Evolutionary conservation across 805 yeast genomes (phyloP).

Genomic region (Candida sithepensis): DNA sequence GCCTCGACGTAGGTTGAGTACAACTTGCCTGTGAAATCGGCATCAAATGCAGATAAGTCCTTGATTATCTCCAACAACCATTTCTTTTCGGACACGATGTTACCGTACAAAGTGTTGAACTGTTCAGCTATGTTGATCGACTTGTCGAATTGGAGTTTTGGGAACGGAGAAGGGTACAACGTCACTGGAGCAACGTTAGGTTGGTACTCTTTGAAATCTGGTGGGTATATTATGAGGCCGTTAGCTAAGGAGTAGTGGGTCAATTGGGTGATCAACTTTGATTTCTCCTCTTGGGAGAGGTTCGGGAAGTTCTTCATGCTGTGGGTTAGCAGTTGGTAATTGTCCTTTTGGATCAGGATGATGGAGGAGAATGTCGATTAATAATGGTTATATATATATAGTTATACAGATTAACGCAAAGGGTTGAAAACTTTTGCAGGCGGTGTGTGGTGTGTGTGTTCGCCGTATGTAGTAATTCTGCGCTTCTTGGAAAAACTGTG

Average conservation of each 20-base stretch:
- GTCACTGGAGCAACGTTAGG: slow-evolving; percentile 84
- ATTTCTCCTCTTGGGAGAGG: slow-evolving; percentile 6
- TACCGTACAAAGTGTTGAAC: slow-evolving; percentile 74
- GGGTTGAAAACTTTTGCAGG: too few relatives aligned
- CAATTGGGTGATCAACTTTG: slow-evolving; percentile 26
- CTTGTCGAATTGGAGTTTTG: slow-evolving; percentile 57
- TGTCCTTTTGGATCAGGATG: too few relatives aligned
- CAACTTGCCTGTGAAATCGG: slow-evolving; percentile 78
- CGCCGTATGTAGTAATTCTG: too few relatives aligned
- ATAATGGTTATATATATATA: too few relatives aligned
- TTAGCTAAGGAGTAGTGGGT: slow-evolving; percentile 76
- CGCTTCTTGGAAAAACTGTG: too few relatives aligned
- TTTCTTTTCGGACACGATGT: slow-evolving; percentile 50
- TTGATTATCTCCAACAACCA: slow-evolving; percentile 63
- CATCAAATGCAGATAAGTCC: slow-evolving; percentile 55
- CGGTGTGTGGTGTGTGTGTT: too few relatives aligned
- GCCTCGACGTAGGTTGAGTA: slow-evolving; percentile 57
- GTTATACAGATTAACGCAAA: too few relatives aligned
- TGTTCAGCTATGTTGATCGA: slow-evolving; percentile 63
- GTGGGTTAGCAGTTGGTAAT: not conserved
- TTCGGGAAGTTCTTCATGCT: slow-evolving; percentile 14
- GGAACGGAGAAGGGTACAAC: slow-evolving; percentile 85
- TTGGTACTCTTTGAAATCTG: slow-evolving; percentile 40
- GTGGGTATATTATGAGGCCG: slow-evolving; percentile 82
- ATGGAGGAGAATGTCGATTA: too few relatives aligned